Percentiles rank a stretch among this genome's conserved stretches.
phyloP scores from a whole-genome alignment of 1,284 basidiomycete genomes.

The Ceratobasidium sp. region DNA sequence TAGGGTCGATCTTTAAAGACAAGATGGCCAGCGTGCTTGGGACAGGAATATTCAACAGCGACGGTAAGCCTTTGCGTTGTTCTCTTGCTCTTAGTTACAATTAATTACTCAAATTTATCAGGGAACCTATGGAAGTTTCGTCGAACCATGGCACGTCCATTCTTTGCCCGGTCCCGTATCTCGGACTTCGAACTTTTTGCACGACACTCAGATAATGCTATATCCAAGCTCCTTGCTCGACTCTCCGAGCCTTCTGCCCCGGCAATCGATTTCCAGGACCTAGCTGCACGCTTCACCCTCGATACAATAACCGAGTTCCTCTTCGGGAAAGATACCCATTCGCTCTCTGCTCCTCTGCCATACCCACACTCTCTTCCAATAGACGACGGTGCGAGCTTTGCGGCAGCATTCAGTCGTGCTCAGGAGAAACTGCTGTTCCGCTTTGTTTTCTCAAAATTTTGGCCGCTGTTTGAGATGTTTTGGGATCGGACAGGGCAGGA shows the following conservation, averaged over 20 bases:
- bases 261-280: slow-evolving; percentile 32
- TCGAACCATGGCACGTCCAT: slow-evolving; percentile 47
- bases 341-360: slow-evolving; percentile 36
- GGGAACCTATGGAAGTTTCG: slow-evolving; percentile 44
- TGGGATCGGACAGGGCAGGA: slow-evolving; percentile 32
- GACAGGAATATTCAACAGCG: slow-evolving; percentile 42
- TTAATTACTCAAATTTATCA: no score
- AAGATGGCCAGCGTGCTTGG: slow-evolving; percentile 36
- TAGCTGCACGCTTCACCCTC: slow-evolving; percentile 37
- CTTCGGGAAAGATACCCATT: slow-evolving; percentile 39
- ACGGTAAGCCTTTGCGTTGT: not conserved
- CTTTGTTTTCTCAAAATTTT: slow-evolving; percentile 5
- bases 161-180: slow-evolving; percentile 48
- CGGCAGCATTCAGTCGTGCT: slow-evolving; percentile 25
- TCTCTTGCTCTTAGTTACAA: no score
- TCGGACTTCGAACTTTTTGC: slow-evolving; percentile 48
- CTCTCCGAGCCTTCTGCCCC: slow-evolving; percentile 13
- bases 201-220: slow-evolving; percentile 44
- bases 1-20: not conserved
- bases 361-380: slow-evolving; percentile 1
- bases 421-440: slow-evolving; percentile 16
- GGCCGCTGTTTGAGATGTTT: slow-evolving; percentile 36
- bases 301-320: slow-evolving; percentile 43
- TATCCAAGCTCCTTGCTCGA: slow-evolving; percentile 39
- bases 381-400: slow-evolving; percentile 33